Conservation (phyloP, 805 yeast genomes). For the Spathaspora gorwiae region DNA sequence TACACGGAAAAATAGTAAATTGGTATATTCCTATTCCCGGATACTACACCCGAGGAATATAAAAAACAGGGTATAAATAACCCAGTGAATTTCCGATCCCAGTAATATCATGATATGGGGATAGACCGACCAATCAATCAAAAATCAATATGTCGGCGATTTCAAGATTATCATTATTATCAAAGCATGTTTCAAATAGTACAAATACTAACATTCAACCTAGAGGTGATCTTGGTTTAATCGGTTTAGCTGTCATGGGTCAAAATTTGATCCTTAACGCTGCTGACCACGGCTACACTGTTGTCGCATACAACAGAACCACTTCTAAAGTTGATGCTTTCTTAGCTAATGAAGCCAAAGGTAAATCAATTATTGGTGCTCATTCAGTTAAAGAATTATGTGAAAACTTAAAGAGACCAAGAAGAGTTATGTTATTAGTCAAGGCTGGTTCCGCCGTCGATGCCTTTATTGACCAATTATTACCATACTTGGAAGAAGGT, state of each 20-base stretch:
- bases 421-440: constrained; percentile 89
- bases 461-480: constrained; percentile 77
- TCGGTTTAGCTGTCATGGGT: constrained; percentile 99
- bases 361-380: constrained; percentile 93
- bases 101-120: no score
- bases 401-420: constrained; percentile 90
- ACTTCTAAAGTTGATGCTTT: constrained; percentile 92
- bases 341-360: constrained; percentile 93
- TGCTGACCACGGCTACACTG: constrained; percentile 98
- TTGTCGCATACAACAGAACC: constrained; percentile 98
- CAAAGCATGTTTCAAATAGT: constrained; percentile 2
- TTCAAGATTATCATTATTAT: constrained; percentile 3
- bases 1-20: no score
- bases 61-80: no score
- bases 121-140: no score
- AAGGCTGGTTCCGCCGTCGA: constrained; percentile 98
- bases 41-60: background rate
- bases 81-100: no score
- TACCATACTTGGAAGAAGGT: constrained; percentile 90
- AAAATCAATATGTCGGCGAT: constrained; percentile 2
- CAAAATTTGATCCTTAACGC: constrained; percentile 95
- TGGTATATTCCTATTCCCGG: background rate
- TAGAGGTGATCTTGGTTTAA: constrained; percentile 95
- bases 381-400: constrained; percentile 84
- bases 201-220: constrained; percentile 5